Percentiles rank a stretch among this genome's conserved stretches.
phyloP scores from a whole-genome alignment of 768 basidiomycete genomes.

The Infundibulicybe gibba region DNA sequence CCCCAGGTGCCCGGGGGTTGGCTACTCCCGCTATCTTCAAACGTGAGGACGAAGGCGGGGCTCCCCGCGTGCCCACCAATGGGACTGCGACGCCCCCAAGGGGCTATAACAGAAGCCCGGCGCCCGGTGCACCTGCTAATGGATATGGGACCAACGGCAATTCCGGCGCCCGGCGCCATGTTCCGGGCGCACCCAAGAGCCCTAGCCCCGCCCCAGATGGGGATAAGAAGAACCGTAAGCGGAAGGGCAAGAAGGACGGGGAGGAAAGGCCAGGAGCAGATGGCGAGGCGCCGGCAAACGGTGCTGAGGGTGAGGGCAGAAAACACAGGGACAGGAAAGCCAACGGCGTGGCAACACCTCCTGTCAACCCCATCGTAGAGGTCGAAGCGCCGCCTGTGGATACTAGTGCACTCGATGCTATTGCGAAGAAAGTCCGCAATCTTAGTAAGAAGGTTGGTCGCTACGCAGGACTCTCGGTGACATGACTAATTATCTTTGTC shows the following conservation, averaged over 20 bases:
- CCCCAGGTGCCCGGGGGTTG: conserved; percentile 88
- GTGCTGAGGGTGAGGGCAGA: conserved; percentile 28
- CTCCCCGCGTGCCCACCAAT: conserved; percentile 43
- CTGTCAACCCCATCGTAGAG: conserved; percentile 15
- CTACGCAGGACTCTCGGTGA: conserved; percentile 2
- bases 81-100: conserved; percentile 60
- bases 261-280: conserved; percentile 25
- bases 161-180: conserved; percentile 46
- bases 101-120: conserved; percentile 55
- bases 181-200: conserved; percentile 68
- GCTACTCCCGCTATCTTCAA: conserved; percentile 88
- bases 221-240: conserved; percentile 27
- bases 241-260: conserved; percentile 47
- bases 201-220: conserved; percentile 43
- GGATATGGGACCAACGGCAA: conserved; percentile 25
- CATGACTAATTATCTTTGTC: neutral
- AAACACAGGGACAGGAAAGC: conserved; percentile 25
- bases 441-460: conserved; percentile 86
- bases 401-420: conserved; percentile 65
- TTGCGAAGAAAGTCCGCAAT: conserved; percentile 92
- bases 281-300: conserved; percentile 14
- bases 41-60: conserved; percentile 86
- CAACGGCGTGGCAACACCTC: conserved; percentile 8
- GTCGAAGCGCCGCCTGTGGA: conserved; percentile 43
- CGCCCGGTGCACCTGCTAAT: conserved; percentile 38